These are phyloP conservation scores for Penicillium sp. DNA, from an alignment of 2,329 filamentous ascomycete species.

Conservation along the genomic window DNA sequence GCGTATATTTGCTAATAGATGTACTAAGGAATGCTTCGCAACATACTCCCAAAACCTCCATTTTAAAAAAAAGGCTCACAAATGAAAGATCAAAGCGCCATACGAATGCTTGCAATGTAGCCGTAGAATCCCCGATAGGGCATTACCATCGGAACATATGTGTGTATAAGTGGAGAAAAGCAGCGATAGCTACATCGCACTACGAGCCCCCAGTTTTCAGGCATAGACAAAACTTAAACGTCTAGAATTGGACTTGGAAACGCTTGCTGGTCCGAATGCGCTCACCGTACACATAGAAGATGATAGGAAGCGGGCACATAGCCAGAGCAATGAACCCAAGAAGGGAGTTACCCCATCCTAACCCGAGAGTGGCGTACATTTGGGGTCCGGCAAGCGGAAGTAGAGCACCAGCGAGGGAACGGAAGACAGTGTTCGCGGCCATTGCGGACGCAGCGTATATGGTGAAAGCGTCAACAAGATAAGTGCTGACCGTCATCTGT, in stretches of 20 bases:
- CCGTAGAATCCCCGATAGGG: no score
- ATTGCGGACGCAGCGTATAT: conserved; percentile 50
- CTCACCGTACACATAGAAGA: conserved; percentile 38
- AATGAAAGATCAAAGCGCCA: no score
- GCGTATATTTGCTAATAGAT: no score
- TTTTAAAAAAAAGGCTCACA: no score
- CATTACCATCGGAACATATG: no score
- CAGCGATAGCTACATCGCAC: no score
- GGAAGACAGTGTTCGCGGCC: conserved; percentile 55
- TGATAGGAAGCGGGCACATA: conserved; percentile 43
- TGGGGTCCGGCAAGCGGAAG: conserved; percentile 60
- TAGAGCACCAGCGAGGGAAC: conserved; percentile 56
- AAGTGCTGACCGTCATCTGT: conserved; percentile 44
- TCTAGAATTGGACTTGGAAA: conserved; percentile 26
- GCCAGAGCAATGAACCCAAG: conserved; percentile 56
- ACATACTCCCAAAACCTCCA: no score
- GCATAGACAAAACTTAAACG: no score
- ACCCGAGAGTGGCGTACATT: conserved; percentile 47
- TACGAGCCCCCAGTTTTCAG: no score
- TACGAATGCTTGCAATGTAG: no score
- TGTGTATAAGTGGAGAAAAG: no score
- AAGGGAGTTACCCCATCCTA: conserved; percentile 54
- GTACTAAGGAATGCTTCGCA: no score
- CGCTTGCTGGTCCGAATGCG: conserved; percentile 31
- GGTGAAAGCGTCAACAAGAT: conserved; percentile 58